Evolutionary conservation across 2,329 filamentous ascomycete species (phyloP).

Genomic region (Cytospora mali): DNA sequence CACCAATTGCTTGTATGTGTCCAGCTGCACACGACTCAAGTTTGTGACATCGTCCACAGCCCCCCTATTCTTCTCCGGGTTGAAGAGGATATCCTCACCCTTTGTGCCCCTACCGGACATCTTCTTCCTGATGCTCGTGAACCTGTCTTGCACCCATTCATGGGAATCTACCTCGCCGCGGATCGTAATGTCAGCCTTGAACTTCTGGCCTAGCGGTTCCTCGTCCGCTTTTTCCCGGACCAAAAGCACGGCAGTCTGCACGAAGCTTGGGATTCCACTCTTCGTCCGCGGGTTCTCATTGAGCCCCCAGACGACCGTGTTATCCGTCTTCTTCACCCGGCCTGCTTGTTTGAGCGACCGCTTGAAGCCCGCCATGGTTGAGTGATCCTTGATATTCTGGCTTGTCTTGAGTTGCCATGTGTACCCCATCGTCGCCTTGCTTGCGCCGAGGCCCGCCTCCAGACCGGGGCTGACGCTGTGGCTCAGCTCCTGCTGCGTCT

Average conservation of each 20-base stretch:
- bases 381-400: not conserved
- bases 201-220: too few species aligned
- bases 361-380: not conserved
- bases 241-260: too few species aligned
- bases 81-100: not conserved
- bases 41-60: not conserved
- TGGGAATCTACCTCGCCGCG: too few species aligned
- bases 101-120: too few species aligned
- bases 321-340: not conserved
- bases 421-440: conserved; percentile 8
- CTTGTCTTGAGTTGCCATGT: conserved; percentile 8
- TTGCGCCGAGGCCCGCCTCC: not conserved
- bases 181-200: too few species aligned
- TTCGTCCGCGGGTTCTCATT: not conserved
- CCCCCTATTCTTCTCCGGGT: not conserved
- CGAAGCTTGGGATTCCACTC: too few species aligned
- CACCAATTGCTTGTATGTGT: not conserved
- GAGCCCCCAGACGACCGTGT: not conserved
- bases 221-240: too few species aligned
- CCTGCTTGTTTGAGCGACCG: not conserved
- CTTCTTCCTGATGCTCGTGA: too few species aligned
- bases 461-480: conserved; percentile 12
- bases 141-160: too few species aligned
- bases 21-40: not conserved
- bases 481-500: conserved; percentile 8